Conservation (phyloP, 1,284 basidiomycete species). For the Ganoderma multipileum region DNA sequence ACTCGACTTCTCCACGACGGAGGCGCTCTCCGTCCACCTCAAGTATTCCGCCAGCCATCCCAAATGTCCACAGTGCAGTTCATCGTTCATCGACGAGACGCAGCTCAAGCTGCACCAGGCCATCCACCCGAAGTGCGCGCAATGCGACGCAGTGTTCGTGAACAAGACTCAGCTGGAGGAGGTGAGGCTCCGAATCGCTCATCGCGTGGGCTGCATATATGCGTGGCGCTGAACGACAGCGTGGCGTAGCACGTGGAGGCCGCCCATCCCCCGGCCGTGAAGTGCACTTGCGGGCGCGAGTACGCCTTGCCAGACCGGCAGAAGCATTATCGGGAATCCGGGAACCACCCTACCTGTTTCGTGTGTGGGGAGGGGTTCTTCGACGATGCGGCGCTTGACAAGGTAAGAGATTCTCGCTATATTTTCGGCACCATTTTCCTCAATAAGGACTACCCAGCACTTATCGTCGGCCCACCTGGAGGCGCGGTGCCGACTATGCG, state of each 20-base stretch:
- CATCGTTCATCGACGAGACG: slow-evolving; percentile 23
- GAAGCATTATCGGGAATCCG: slow-evolving; percentile 26
- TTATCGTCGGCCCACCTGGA: slow-evolving; percentile 24
- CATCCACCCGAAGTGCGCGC: slow-evolving; percentile 23
- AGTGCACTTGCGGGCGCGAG: slow-evolving; percentile 10
- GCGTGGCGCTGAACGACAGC: background rate
- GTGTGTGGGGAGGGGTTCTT: slow-evolving; percentile 27
- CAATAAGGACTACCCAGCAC: slow-evolving; percentile 21
- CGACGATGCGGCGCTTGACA: slow-evolving; percentile 13
- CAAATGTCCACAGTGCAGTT: slow-evolving; percentile 23
- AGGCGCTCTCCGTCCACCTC: slow-evolving; percentile 23
- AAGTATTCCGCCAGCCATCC: slow-evolving; percentile 20
- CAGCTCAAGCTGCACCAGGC: slow-evolving; percentile 22
- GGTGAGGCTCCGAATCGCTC: slow-evolving; percentile 15
- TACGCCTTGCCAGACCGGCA: slow-evolving; percentile 11
- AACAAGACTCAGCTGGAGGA: slow-evolving; percentile 18
- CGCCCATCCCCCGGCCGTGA: slow-evolving; percentile 12
- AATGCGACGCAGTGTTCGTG: slow-evolving; percentile 17
- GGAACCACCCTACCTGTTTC: slow-evolving; percentile 29
- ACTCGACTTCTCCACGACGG: slow-evolving; percentile 23
- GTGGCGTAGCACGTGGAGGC: slow-evolving; percentile 16
- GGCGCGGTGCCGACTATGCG: slow-evolving; percentile 21
- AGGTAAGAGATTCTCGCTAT: slow-evolving; percentile 11
- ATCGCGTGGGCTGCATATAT: background rate
- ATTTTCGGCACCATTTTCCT: background rate